Conservation (phyloP, 208 protist genomes). For the Leishmania amazonensis region DNA sequence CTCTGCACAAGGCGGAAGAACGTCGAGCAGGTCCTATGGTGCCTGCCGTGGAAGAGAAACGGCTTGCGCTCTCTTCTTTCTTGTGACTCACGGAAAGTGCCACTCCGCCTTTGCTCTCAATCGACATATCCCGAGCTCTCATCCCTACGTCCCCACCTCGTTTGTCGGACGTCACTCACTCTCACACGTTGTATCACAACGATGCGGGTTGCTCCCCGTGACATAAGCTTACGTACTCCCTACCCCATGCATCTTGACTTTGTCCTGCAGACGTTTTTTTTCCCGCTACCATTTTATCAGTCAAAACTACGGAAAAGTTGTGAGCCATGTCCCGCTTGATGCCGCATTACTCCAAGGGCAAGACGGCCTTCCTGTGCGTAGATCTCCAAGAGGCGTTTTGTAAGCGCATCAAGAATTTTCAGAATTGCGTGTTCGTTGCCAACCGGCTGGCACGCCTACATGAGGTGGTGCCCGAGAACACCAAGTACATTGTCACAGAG, state of each 20-base stretch:
- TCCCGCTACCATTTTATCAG: neutral
- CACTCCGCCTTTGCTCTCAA: neutral
- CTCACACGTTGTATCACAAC: neutral
- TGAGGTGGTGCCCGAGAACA: constrained; percentile 50
- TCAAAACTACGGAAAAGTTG: neutral
- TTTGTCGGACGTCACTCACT: too few species aligned
- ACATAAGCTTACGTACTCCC: neutral
- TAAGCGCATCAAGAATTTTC: constrained; percentile 62
- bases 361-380: constrained; percentile 74
- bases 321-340: constrained; percentile 63
- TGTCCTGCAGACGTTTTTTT: neutral
- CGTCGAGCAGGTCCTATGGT: neutral
- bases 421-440: constrained; percentile 77
- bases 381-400: constrained; percentile 77
- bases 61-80: neutral
- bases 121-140: too few species aligned
- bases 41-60: neutral
- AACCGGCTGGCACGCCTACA: constrained; percentile 69
- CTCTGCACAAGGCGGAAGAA: neutral
- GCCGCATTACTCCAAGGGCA: constrained; percentile 59
- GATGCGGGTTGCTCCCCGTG: neutral
- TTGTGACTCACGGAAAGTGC: neutral
- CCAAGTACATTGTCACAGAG: constrained; percentile 82
- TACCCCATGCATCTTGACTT: neutral
- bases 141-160: neutral